Evolutionary conservation across 306 rosid genomes (phyloP), one percentile per base, ranked within the genome.

Genomic region (Fagus crenata): DNA sequence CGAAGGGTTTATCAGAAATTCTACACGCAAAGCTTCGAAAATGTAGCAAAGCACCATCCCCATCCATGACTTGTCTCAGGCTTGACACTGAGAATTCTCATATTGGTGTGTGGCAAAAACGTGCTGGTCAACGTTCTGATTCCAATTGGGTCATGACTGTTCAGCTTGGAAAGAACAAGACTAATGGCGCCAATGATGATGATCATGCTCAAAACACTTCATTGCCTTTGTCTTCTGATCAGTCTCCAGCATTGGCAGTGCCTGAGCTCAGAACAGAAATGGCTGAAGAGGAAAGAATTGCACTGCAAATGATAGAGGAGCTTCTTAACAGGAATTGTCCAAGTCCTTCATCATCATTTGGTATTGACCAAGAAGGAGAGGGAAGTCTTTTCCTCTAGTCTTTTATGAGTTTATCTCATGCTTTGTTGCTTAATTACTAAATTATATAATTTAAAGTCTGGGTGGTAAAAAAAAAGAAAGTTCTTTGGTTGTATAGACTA

Each of bases 221-320:
- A 4, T 15, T 43, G 0, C 58, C 77, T 11, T 67, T 76, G 7
- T 36, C 41, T 32, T 51, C 74, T 17, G 31, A 64, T 2, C 76
- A 51, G n/a, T 64, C 51, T 6, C 78, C 71, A 0, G 39, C 18
- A 28, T 42, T 49, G 35, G 43, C 53, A 0, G 82, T 61, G 32
- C 73, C 83, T 33, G 75, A 81, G 32, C 12, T 76, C 43, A 60
- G 78, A 17, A 41, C 49, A 6, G 84, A 78, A 22, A 87, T 84
- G 58, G 86, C 84, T 49, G 96, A 91, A 49, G 92, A 91, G 15
- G 93, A 93, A 61, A 86, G 87, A 53, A 71, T 90, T 46, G 93
- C 98, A n/a, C 72, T 91, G 78, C 96, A 93, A 77, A 93, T 93
- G 98, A 93, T 93, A 17, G 97, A 93, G 72, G 98, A 93, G 76